Evolutionary conservation across 164 flowering plant species (phyloP).

Genomic region (Malania oleifera): DNA sequence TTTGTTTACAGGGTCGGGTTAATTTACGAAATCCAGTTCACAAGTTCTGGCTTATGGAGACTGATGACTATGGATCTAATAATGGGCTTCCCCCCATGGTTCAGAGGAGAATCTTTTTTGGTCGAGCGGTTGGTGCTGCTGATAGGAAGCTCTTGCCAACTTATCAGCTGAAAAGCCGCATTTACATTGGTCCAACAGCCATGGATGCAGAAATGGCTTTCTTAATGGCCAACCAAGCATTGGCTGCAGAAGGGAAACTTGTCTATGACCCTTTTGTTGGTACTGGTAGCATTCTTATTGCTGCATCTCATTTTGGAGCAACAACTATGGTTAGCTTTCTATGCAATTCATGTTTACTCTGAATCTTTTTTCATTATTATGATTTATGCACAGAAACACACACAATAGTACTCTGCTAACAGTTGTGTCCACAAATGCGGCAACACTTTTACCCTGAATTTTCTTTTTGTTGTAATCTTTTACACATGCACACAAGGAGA

Average conservation of each 20-base stretch:
- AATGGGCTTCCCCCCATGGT: conserved; percentile 3
- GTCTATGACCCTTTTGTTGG: conserved; percentile 7
- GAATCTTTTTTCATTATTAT: no score
- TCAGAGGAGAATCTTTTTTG: conserved; percentile 5
- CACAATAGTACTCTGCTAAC: no score
- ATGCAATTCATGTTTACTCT: no score
- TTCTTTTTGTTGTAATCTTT: no score
- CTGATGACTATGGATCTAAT: conserved; percentile 6
- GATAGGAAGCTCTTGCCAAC: background rate
- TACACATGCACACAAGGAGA: no score
- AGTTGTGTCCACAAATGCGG: no score
- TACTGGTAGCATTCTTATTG: conserved; percentile 8
- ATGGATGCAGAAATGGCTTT: conserved; percentile 7
- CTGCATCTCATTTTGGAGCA: conserved; percentile 7
- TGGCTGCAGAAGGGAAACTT: conserved; percentile 7
- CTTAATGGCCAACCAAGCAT: conserved; percentile 8
- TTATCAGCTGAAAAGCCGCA: conserved; percentile 7
- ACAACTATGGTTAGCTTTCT: conserved; percentile 5
- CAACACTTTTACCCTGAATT: no score
- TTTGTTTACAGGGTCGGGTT: conserved; percentile 1
- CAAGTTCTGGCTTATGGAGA: conserved; percentile 9
- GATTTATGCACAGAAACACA: no score
- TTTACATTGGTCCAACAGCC: conserved; percentile 3
- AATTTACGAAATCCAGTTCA: conserved; percentile 1
- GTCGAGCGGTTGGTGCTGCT: conserved; percentile 8